phyloP scores from a whole-genome alignment of 2,329 filamentous ascomycete species.

The Pestalotiopsis sp. region DNA sequence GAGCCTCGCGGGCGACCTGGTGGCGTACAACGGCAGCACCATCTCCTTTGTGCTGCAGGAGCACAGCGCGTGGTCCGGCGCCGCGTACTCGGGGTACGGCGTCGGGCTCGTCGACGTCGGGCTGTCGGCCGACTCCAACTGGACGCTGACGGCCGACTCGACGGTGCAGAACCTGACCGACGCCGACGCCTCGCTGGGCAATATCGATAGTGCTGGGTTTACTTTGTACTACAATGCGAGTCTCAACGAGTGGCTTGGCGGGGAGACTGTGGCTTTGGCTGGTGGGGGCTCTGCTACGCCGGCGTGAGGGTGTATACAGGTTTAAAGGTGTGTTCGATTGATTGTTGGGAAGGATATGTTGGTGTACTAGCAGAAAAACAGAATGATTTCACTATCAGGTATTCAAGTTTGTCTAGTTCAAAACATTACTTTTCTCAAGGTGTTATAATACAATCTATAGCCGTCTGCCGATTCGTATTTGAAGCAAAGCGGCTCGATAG shows the following conservation, averaged over 20 bases:
- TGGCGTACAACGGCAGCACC: conserved; percentile 8
- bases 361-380: too few species aligned
- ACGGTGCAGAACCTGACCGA: conserved; percentile 10
- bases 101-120: conserved; percentile 8
- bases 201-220: conserved; percentile 8
- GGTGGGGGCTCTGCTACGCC: conserved; percentile 9
- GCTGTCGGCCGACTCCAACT: conserved; percentile 4
- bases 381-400: too few species aligned
- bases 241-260: conserved; percentile 6
- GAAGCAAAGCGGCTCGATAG: too few species aligned
- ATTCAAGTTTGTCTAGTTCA: too few species aligned
- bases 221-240: conserved; percentile 9
- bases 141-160: conserved; percentile 6
- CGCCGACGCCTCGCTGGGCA: neutral
- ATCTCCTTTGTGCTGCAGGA: neutral
- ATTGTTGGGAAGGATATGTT: too few species aligned
- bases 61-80: neutral
- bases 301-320: neutral
- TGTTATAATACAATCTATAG: too few species aligned
- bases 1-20: neutral
- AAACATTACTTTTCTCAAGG: too few species aligned
- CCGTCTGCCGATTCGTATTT: too few species aligned
- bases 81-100: conserved; percentile 6
- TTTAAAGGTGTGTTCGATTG: too few species aligned
- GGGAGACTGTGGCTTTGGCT: neutral